Conservation (phyloP, 768 basidiomycete species). For the Omphalotus guepiniiformis region DNA sequence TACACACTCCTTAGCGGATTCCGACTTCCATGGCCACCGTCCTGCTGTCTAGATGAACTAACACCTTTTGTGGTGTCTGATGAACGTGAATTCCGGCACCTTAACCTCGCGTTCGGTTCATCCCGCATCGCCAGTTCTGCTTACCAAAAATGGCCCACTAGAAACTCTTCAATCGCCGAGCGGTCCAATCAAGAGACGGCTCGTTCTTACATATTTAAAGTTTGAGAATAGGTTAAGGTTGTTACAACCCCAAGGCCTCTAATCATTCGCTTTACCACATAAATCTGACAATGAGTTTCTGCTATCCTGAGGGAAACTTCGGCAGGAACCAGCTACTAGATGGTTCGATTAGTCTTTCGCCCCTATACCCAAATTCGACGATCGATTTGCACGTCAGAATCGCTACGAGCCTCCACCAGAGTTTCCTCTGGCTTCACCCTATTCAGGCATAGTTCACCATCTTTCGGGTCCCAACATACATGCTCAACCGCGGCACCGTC, state of each 20-base stretch:
- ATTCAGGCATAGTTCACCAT: conserved; percentile 84
- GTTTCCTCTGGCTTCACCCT: conserved; percentile 94
- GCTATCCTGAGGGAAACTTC: conserved; percentile 76
- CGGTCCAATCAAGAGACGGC: conserved; percentile 79
- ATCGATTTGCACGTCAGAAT: conserved; percentile 97
- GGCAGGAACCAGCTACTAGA: conserved; percentile 91
- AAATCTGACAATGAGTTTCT: conserved; percentile 54
- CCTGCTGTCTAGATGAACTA: conserved; percentile 87
- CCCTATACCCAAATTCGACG: conserved; percentile 94
- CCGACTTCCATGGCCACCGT: conserved; percentile 85
- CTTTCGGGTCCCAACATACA: conserved; percentile 86
- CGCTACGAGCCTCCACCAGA: conserved; percentile 94
- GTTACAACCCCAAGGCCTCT: conserved; percentile 88
- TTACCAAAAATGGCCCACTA: conserved; percentile 78
- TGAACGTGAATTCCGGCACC: conserved; percentile 81
- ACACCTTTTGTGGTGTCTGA: conserved; percentile 84
- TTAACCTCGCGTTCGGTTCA: conserved; percentile 69
- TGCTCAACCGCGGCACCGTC: conserved; percentile 77
- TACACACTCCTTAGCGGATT: conserved; percentile 85
- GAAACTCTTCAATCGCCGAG: conserved; percentile 79
- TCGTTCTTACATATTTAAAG: conserved; percentile 86
- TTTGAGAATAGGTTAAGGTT: conserved; percentile 80
- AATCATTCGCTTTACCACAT: conserved; percentile 85
- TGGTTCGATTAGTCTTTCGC: conserved; percentile 96
- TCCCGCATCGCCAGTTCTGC: conserved; percentile 68